Evolutionary conservation across 2,329 filamentous ascomycete species (phyloP).

Genomic region (Tolypocladium ovalisporum): DNA sequence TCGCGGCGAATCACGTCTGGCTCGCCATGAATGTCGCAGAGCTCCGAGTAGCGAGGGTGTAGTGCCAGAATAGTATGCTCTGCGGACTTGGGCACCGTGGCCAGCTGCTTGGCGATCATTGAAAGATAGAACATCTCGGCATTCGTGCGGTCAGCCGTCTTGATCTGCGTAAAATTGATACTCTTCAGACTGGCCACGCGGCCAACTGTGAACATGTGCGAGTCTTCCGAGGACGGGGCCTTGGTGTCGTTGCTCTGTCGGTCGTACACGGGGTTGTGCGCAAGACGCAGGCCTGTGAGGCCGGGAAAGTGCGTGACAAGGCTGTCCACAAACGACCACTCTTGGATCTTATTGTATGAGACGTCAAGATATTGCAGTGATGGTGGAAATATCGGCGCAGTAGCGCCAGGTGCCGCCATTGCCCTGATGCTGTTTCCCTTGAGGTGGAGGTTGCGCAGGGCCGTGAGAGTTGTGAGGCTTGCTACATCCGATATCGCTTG

Average conservation of each 20-base stretch:
- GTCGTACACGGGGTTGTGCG: constrained; percentile 77
- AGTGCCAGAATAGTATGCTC: constrained; percentile 44
- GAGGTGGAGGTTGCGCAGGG: constrained; percentile 53
- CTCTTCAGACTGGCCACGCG: constrained; percentile 56
- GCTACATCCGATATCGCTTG: constrained; percentile 44
- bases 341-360: constrained; percentile 57
- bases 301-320: constrained; percentile 61
- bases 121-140: constrained; percentile 91
- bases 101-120: constrained; percentile 67
- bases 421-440: constrained; percentile 63
- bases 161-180: constrained; percentile 67
- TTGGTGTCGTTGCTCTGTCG: constrained; percentile 31
- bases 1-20: constrained; percentile 49
- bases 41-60: constrained; percentile 62
- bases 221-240: constrained; percentile 56
- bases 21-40: constrained; percentile 68
- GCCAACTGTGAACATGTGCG: constrained; percentile 79
- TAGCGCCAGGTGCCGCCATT: constrained; percentile 16
- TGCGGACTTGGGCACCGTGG: constrained; percentile 40
- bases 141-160: constrained; percentile 64
- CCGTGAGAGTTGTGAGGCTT: constrained; percentile 37
- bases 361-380: constrained; percentile 58
- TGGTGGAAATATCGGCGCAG: constrained; percentile 36
- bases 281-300: constrained; percentile 63
- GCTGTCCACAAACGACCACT: constrained; percentile 65